Percentiles rank a stretch among this genome's conserved stretches.
Conservation (phyloP, 2,329 filamentous ascomycete species). For the Aotearoamyces nothofagi region DNA sequence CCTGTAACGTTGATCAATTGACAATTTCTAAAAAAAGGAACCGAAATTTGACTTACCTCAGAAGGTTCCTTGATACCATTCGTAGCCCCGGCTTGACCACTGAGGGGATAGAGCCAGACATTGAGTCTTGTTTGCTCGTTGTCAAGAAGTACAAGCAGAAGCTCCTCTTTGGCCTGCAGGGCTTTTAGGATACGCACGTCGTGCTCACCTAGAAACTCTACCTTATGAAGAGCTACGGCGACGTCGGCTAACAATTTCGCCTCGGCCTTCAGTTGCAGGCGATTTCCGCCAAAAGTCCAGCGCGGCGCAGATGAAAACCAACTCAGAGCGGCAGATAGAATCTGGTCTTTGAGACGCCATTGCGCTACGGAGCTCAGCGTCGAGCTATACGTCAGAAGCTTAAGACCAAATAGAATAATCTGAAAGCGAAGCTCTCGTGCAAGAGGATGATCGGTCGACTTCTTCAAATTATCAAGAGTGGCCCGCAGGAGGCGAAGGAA, state of each 20-base stretch:
- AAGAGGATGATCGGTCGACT: constrained; percentile 65
- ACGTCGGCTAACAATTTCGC: constrained; percentile 69
- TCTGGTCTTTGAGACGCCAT: constrained; percentile 78
- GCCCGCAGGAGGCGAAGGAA: constrained; percentile 70
- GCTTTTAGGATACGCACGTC: constrained; percentile 41
- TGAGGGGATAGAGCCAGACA: constrained; percentile 81
- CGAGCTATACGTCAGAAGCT: constrained; percentile 59
- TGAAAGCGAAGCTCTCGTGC: constrained; percentile 87
- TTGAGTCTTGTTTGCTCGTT: constrained; percentile 71
- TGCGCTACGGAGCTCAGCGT: constrained; percentile 47
- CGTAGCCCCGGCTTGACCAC: constrained; percentile 25
- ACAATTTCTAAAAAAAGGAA: constrained; percentile 25
- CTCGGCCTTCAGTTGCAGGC: constrained; percentile 87
- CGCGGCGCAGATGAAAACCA: constrained; percentile 78
- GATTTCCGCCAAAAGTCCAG: constrained; percentile 94
- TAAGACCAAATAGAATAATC: constrained; percentile 68
- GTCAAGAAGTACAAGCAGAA: constrained; percentile 67
- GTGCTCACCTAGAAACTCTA: constrained; percentile 40
- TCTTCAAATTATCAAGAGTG: constrained; percentile 61
- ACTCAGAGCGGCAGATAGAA: constrained; percentile 68
- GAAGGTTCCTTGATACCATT: constrained; percentile 23
- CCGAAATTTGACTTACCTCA: constrained; percentile 24
- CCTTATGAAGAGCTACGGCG: constrained; percentile 44
- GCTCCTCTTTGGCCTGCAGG: constrained; percentile 63
- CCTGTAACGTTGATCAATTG: constrained; percentile 18